phyloP scores from a whole-genome alignment of 2,329 filamentous ascomycete species.

The Verticillium zaregamsianum region DNA sequence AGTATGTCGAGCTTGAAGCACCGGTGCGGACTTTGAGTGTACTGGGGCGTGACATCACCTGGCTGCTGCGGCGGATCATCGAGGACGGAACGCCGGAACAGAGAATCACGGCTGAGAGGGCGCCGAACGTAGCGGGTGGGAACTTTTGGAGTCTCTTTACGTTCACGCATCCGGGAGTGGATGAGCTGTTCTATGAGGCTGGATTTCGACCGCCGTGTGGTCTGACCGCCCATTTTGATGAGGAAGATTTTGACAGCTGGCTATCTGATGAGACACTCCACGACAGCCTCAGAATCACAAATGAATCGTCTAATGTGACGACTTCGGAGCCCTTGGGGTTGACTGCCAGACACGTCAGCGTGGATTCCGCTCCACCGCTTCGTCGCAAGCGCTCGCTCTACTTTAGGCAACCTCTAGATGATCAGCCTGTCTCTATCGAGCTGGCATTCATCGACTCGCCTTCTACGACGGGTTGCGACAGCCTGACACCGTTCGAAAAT shows the following conservation, averaged over 20 bases:
- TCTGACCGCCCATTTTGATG: background rate
- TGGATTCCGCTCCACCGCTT: background rate
- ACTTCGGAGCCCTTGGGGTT: background rate
- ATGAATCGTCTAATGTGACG: background rate
- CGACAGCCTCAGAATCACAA: background rate
- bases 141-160: slow-evolving; percentile 19
- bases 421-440: background rate
- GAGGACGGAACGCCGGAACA: slow-evolving; percentile 14
- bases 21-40: slow-evolving; percentile 6
- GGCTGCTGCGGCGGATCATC: slow-evolving; percentile 28
- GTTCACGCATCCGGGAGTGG: slow-evolving; percentile 1
- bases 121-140: slow-evolving; percentile 9
- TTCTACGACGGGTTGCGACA: background rate
- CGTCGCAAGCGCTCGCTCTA: background rate
- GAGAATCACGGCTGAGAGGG: slow-evolving; percentile 5
- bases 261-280: background rate
- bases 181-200: slow-evolving; percentile 12
- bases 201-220: slow-evolving; percentile 5
- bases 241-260: background rate
- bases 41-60: slow-evolving; percentile 26
- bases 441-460: background rate
- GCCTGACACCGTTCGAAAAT: background rate
- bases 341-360: background rate
- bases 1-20: slow-evolving; percentile 21
- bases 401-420: background rate